phyloP scores from a whole-genome alignment of 139 green algal species.

The Spirogloea muscicola region DNA sequence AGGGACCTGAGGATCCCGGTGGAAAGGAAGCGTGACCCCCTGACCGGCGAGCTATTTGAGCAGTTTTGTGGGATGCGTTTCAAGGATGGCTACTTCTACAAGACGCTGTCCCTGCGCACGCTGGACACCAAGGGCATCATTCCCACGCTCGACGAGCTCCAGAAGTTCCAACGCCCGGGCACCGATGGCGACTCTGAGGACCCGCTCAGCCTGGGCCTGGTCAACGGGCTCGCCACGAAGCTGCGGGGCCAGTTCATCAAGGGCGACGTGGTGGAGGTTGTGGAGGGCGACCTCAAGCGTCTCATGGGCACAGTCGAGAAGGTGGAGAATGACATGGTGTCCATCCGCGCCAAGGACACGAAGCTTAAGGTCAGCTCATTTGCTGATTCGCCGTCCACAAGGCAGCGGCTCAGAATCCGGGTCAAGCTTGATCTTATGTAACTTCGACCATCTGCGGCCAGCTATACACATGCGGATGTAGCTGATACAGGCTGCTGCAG shows the following conservation, averaged over 20 bases:
- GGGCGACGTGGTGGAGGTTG: slow-evolving; percentile 63
- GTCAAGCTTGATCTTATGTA: no score
- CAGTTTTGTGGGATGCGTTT: slow-evolving; percentile 58
- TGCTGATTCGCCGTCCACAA: no score
- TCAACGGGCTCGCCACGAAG: not conserved
- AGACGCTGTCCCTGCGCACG: slow-evolving; percentile 66
- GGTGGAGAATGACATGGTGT: slow-evolving; percentile 63
- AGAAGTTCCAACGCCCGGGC: slow-evolving; percentile 69
- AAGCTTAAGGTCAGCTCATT: slow-evolving; percentile 48
- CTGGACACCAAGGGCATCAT: slow-evolving; percentile 25
- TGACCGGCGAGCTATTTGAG: slow-evolving; percentile 37
- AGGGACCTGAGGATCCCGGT: slow-evolving; percentile 47
- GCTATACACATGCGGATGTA: no score
- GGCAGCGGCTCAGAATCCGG: no score
- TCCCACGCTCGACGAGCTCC: slow-evolving; percentile 85
- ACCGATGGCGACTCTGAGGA: not conserved
- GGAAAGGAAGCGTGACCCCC: slow-evolving; percentile 45
- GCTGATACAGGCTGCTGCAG: no score
- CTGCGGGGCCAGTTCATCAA: slow-evolving; percentile 23
- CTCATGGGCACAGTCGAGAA: slow-evolving; percentile 68
- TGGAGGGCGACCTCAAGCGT: slow-evolving; percentile 77
- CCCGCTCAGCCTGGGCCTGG: slow-evolving; percentile 1
- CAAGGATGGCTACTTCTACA: slow-evolving; percentile 76
- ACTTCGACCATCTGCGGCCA: no score
- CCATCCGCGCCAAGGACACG: slow-evolving; percentile 60